Evolutionary conservation across 306 rosid genomes (phyloP), one percentile per base, ranked within the genome.

Genomic region (Acacia confusa): DNA sequence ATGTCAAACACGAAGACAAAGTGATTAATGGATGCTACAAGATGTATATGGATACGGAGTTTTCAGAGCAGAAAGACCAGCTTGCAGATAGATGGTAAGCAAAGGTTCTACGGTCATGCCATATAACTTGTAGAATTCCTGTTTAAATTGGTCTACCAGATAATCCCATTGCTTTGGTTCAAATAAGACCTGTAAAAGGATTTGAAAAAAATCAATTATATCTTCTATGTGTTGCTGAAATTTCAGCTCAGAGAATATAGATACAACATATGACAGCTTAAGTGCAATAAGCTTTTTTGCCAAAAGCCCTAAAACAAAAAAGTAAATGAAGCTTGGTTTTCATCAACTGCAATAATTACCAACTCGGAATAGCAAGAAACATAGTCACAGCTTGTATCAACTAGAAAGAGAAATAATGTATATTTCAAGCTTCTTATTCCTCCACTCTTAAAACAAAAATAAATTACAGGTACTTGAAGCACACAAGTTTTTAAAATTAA

Each of bases 41-140:
- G 25, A 71, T 72, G 48, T 52, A 24, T 66, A 72, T 12, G 97
- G 99, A 95, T 93, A 93, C 99, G 98, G 97, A 58, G 99, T 95
- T 83, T 93, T 95, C 52, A 93, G 89, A 72, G 99, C 98, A 34
- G 99, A 95, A 57, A 95, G 89, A 47, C 99, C 98, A 55, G 98
- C 99, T 92, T 93, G 99, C 78, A 95, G 86, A 83, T 92, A 95
- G 72, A 95, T 95, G 80, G 89, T 90, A 47, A 95, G 97, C 89
- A 95, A 82, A 55, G 99, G 99, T 85, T 93, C 99, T 32, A 92
- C 88, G 2, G 98, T 92, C 99, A 93, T 93, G 91, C 99, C 98
- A 79, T 95, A 93, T 87, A 95, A 87, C 86, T 91, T 95, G 94
- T 97, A 95, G 90, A 95, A 95, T 81, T 95, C 99, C 90, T 93